These are phyloP conservation scores for Chernovozyma aurita DNA, from an alignment of 1,139 yeast species.

Conservation along the genomic window DNA sequence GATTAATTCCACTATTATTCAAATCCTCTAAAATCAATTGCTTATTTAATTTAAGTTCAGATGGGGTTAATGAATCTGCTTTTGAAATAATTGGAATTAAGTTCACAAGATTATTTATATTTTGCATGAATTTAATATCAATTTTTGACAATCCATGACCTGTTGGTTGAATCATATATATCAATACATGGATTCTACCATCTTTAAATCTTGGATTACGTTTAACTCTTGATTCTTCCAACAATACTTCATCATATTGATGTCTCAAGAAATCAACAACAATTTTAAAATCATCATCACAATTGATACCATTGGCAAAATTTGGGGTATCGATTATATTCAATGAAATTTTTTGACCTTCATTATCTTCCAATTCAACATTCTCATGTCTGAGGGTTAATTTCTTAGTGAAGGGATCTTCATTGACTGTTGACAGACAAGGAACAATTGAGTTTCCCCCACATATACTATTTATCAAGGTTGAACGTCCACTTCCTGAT, in stretches of 20 bases:
- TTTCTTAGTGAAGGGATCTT: slow-evolving; percentile 40
- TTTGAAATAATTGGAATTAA: slow-evolving; percentile 41
- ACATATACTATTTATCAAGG: slow-evolving; percentile 66
- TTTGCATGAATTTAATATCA: slow-evolving; percentile 38
- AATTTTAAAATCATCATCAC: slow-evolving; percentile 42
- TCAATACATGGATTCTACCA: slow-evolving; percentile 43
- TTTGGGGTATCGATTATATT: slow-evolving; percentile 65
- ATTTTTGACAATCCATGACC: slow-evolving; percentile 44
- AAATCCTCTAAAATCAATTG: slow-evolving; percentile 40
- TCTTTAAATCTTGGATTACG: slow-evolving; percentile 47
- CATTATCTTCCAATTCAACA: slow-evolving; percentile 49
- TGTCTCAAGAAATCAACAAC: slow-evolving; percentile 47
- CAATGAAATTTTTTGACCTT: slow-evolving; percentile 45
- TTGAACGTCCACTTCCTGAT: slow-evolving; percentile 58
- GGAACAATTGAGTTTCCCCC: slow-evolving; percentile 68
- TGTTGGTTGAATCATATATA: slow-evolving; percentile 46
- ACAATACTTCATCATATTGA: slow-evolving; percentile 46
- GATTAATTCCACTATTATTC: slow-evolving; percentile 35
- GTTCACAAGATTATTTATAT: slow-evolving; percentile 40
- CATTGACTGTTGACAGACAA: slow-evolving; percentile 33
- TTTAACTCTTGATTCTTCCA: slow-evolving; percentile 45
- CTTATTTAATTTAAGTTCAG: slow-evolving; percentile 34
- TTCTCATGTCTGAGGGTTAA: slow-evolving; percentile 45
- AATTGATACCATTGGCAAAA: slow-evolving; percentile 64
- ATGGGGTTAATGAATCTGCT: slow-evolving; percentile 37